Conservation (phyloP, 371 early-diverging fungal species). For the Circinella umbellata region DNA sequence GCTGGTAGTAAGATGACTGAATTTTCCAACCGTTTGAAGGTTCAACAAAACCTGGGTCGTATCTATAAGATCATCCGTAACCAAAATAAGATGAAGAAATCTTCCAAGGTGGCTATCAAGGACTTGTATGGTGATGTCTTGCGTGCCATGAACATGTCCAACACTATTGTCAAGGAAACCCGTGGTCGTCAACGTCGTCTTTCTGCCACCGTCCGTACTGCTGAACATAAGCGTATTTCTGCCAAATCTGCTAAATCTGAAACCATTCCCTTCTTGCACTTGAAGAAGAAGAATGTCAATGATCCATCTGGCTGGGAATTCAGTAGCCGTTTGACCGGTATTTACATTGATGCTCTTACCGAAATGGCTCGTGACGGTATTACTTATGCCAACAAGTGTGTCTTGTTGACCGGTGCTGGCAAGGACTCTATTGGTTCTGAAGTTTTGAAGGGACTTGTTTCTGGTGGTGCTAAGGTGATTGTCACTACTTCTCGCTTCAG, state of each 20-base stretch:
- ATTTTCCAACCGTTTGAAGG: slow-evolving; percentile 74
- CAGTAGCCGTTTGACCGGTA: slow-evolving; percentile 68
- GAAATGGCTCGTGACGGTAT: slow-evolving; percentile 80
- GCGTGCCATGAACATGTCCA: slow-evolving; percentile 76
- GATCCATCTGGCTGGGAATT: slow-evolving; percentile 77
- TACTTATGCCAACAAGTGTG: slow-evolving; percentile 82
- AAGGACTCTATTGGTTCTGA: slow-evolving; percentile 92
- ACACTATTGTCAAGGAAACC: slow-evolving; percentile 66
- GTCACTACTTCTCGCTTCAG: slow-evolving; percentile 95
- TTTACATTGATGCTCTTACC: slow-evolving; percentile 77
- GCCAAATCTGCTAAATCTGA: slow-evolving; percentile 64
- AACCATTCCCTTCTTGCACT: slow-evolving; percentile 81
- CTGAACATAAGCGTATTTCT: slow-evolving; percentile 49
- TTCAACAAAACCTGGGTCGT: slow-evolving; percentile 78
- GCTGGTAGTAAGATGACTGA: slow-evolving; percentile 72
- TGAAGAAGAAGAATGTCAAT: slow-evolving; percentile 67
- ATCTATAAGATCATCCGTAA: slow-evolving; percentile 81
- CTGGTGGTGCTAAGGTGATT: slow-evolving; percentile 91
- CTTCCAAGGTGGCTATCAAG: slow-evolving; percentile 72
- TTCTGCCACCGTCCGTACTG: slow-evolving; percentile 48
- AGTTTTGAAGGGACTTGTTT: slow-evolving; percentile 83
- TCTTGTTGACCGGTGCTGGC: slow-evolving; percentile 92
- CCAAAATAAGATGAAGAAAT: slow-evolving; percentile 77
- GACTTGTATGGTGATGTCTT: slow-evolving; percentile 76
- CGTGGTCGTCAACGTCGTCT: slow-evolving; percentile 54